phyloP scores from a whole-genome alignment of 768 basidiomycete species.

The Rhizopogon vinicolor region DNA sequence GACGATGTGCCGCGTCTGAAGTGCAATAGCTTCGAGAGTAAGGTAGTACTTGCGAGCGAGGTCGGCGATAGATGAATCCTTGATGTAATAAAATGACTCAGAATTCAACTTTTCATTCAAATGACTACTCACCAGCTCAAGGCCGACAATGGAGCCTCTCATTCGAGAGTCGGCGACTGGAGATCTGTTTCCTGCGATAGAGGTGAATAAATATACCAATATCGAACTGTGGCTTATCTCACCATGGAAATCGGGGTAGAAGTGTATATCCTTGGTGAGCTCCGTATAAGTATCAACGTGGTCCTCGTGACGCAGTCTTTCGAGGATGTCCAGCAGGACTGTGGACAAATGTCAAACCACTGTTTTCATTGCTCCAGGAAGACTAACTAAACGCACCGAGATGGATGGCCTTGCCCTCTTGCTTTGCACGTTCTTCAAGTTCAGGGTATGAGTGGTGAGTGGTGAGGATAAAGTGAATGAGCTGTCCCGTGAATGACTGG shows the following conservation, averaged over 20 bases:
- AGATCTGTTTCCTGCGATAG: constrained; percentile 78
- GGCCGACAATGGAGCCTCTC: constrained; percentile 87
- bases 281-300: constrained; percentile 66
- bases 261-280: constrained; percentile 83
- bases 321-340: constrained; percentile 76
- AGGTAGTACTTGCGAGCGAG: constrained; percentile 89
- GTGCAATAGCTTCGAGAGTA: constrained; percentile 87
- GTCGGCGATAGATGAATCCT: constrained; percentile 73
- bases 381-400: constrained; percentile 31
- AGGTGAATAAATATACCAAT: not conserved
- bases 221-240: constrained; percentile 3
- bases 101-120: not conserved
- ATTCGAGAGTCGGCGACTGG: constrained; percentile 95
- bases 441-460: constrained; percentile 83
- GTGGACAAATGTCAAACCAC: not conserved
- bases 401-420: constrained; percentile 56
- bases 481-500: constrained; percentile 92
- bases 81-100: not conserved
- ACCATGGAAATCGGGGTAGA: constrained; percentile 97
- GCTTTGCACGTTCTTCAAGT: constrained; percentile 59
- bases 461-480: constrained; percentile 92
- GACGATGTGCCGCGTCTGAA: constrained; percentile 93
- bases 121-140: constrained; percentile 58
- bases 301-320: constrained; percentile 54
- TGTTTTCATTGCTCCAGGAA: not conserved